Evolutionary conservation across 768 basidiomycete genomes (phyloP).

Genomic region (Lentinus tigrinus): DNA sequence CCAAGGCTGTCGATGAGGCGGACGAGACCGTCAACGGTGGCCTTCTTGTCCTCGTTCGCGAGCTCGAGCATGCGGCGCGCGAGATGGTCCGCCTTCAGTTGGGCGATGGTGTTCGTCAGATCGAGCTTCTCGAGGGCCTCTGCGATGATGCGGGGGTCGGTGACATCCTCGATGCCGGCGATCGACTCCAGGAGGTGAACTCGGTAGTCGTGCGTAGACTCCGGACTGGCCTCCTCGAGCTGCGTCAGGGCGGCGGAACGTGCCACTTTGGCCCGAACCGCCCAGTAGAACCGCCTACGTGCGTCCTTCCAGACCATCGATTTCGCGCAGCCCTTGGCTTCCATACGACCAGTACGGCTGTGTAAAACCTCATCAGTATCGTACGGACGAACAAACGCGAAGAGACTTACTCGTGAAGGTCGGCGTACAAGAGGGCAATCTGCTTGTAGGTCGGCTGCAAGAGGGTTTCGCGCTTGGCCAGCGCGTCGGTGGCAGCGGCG

Average conservation of each 20-base stretch:
- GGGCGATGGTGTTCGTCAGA: constrained; percentile 55
- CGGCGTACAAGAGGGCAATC: constrained; percentile 90
- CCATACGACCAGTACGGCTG: constrained; percentile 93
- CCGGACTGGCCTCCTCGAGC: constrained; percentile 72
- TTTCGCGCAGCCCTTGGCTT: constrained; percentile 94
- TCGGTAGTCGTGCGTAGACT: constrained; percentile 65
- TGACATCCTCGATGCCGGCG: constrained; percentile 49
- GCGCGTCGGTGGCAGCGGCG: constrained; percentile 60
- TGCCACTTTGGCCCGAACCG: constrained; percentile 78
- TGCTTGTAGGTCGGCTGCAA: constrained; percentile 92
- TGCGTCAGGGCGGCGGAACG: constrained; percentile 61
- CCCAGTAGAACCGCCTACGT: constrained; percentile 92
- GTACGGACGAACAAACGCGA: neutral
- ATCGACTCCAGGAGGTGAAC: constrained; percentile 62
- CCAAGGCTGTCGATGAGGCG: constrained; percentile 72
- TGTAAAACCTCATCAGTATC: constrained; percentile 12
- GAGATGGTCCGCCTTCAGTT: constrained; percentile 71
- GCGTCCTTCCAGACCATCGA: constrained; percentile 85
- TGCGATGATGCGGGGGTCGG: constrained; percentile 57
- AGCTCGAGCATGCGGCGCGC: constrained; percentile 63
- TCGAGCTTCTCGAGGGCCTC: constrained; percentile 72
- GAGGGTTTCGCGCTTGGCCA: constrained; percentile 74
- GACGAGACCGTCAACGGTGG: constrained; percentile 69
- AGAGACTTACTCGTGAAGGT: constrained; percentile 85
- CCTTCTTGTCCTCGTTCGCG: constrained; percentile 74